These are phyloP conservation scores for Plasmodium sp. DNA, from an alignment of 169 alveolate genomes.

Conservation along the genomic window DNA sequence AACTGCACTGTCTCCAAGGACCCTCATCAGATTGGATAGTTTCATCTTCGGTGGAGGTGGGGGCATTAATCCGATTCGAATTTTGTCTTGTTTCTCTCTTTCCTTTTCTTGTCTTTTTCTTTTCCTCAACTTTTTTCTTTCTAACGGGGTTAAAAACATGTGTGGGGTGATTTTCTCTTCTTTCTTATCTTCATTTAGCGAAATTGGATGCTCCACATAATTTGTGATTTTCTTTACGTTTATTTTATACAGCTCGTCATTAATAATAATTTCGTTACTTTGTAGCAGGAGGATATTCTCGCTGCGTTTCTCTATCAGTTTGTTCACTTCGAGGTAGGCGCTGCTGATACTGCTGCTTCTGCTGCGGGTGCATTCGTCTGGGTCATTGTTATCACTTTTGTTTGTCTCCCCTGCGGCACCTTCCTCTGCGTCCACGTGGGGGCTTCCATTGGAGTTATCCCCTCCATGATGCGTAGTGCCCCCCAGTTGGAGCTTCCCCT, in stretches of 20 bases:
- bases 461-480: not conserved
- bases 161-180: constrained; percentile 71
- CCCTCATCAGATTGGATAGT: constrained; percentile 89
- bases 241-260: constrained; percentile 68
- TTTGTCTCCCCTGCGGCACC: not conserved
- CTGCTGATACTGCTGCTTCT: not conserved
- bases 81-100: constrained; percentile 90
- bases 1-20: constrained; percentile 85
- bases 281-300: constrained; percentile 55
- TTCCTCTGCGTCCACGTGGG: not conserved
- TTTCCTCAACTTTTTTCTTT: constrained; percentile 87
- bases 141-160: constrained; percentile 85
- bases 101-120: constrained; percentile 90
- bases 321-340: not conserved
- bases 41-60: constrained; percentile 93
- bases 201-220: constrained; percentile 90
- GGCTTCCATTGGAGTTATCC: not conserved
- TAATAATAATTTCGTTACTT: constrained; percentile 36
- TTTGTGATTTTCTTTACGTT: constrained; percentile 78
- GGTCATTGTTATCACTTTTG: not conserved
- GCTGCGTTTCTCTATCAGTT: constrained; percentile 27
- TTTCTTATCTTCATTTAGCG: constrained; percentile 83
- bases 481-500: constrained; percentile 1
- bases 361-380: not conserved
- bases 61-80: constrained; percentile 90